Evolutionary conservation across 1,284 basidiomycete species (phyloP), one percentile per base, ranked within the genome.

Genomic region (Apiotrichum brassicae): DNA sequence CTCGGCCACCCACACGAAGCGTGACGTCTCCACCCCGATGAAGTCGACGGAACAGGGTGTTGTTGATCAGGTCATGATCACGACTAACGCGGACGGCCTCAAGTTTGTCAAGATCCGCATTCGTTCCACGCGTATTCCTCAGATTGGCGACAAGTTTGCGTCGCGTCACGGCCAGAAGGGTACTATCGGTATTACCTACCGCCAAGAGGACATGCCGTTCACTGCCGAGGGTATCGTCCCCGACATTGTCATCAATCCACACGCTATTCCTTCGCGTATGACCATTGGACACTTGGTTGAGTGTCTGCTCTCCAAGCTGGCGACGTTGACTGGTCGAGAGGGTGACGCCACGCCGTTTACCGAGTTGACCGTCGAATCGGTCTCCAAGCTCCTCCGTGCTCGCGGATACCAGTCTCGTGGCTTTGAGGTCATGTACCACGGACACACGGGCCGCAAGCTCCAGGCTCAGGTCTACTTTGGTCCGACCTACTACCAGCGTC

Each of bases 191-290:
- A 97, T 99, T 74, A 97, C 93, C 0, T 98, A 98, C 68, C 85
- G 94, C 44, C 95, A 98, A 72, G 95, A 99, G 73, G 94, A 99
- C 72, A 97, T 99, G 94, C 94, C 94, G 26, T 99, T 98, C 77
- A 95, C 92, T 5, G 82, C 84, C 4, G 91, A 97, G 68, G 95
- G 95, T 53, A 89, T 97, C 62, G 87, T 87, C 6, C 94, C 94
- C 2, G 94, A 99, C 71, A 81, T 98, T 64, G 83, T 99, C 77
- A 98, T 99, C 76, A 99, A 99, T 68, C 94, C 94, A 28, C 94
- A 99, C 75, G 95, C 94, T 65, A 97, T 99, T 76, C 94, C 94
- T 6, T 97, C 94, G 54, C 94, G 95, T 77, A 99, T 98, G 94
- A 99, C 94, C 14, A 98, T 99, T 66, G 94, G 94, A 14, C 95